Evolutionary conservation across 2,329 filamentous ascomycete species (phyloP).

Genomic region (Coniochaeta sp.): DNA sequence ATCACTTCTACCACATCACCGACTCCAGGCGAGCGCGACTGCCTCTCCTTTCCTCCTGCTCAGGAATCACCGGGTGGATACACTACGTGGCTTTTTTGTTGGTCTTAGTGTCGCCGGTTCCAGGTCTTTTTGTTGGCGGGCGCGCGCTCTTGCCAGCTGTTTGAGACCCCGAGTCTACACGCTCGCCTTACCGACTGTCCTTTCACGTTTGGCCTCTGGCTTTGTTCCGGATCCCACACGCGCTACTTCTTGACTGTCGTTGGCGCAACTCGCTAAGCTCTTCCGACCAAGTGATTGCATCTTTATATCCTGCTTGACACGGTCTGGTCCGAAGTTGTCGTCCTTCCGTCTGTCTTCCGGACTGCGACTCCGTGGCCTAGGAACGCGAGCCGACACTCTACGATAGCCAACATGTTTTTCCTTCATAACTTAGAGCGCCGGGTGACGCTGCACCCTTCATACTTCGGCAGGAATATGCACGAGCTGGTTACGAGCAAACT

Average conservation of each 20-base stretch:
- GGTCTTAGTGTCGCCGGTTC: background rate
- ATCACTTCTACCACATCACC: background rate
- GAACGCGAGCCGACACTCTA: background rate
- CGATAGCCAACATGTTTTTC: conserved; percentile 73
- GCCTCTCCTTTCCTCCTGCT: background rate
- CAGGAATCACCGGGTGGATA: background rate
- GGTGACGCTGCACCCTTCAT: conserved; percentile 92
- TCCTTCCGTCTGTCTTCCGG: background rate
- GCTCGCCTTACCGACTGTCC: background rate
- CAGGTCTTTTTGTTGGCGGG: background rate
- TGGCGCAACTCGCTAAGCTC: background rate
- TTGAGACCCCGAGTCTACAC: background rate
- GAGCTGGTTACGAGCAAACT: conserved; percentile 86
- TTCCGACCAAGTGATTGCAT: background rate
- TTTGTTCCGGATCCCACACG: background rate
- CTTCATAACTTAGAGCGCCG: conserved; percentile 93
- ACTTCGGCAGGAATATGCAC: conserved; percentile 90
- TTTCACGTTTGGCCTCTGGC: background rate
- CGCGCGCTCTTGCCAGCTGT: background rate
- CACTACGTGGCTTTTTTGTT: background rate
- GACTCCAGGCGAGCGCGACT: background rate
- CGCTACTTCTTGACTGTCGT: background rate
- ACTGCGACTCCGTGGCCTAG: no score
- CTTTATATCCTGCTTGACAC: background rate
- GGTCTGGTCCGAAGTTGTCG: background rate